phyloP scores from a whole-genome alignment of 164 flowering plant species.

The Brasenia schreberi region DNA sequence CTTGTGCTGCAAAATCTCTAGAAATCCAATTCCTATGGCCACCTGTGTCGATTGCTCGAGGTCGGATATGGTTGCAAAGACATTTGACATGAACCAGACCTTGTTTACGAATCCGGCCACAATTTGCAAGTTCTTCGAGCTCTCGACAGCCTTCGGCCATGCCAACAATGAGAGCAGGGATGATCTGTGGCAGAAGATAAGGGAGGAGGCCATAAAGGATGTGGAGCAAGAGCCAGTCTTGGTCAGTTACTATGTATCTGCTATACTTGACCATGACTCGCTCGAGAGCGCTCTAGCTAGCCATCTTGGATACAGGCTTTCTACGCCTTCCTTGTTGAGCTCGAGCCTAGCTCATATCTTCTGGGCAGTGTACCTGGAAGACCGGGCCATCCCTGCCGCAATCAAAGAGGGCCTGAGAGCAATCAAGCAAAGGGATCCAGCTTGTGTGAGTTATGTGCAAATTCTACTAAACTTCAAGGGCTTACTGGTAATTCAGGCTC shows the following conservation, averaged over 20 bases:
- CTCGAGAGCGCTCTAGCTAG: constrained; percentile 29
- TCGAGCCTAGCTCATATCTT: constrained; percentile 32
- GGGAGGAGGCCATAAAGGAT: constrained; percentile 39
- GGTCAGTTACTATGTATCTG: constrained; percentile 22
- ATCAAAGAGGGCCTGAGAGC: constrained; percentile 27
- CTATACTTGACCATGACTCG: constrained; percentile 18
- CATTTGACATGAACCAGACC: not conserved
- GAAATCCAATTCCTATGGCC: constrained; percentile 4
- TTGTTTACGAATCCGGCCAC: not conserved
- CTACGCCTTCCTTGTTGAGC: constrained; percentile 23
- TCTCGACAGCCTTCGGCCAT: not conserved
- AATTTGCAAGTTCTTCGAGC: not conserved
- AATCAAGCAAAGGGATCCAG: too few species aligned
- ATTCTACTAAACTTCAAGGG: constrained; percentile 53
- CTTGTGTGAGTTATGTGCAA: constrained; percentile 31
- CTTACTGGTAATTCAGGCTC: constrained; percentile 19
- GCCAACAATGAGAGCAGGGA: constrained; percentile 6
- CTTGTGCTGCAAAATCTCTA: too few species aligned
- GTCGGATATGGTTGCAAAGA: not conserved
- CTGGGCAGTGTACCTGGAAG: constrained; percentile 18
- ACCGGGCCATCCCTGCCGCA: constrained; percentile 21
- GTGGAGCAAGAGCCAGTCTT: constrained; percentile 45
- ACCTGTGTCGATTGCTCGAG: constrained; percentile 13
- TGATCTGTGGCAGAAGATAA: constrained; percentile 33
- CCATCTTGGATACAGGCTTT: constrained; percentile 34